Base-by-base conservation (phyloP, 164 flowering plant genomes). In the Chimonanthus praecox region DNA sequence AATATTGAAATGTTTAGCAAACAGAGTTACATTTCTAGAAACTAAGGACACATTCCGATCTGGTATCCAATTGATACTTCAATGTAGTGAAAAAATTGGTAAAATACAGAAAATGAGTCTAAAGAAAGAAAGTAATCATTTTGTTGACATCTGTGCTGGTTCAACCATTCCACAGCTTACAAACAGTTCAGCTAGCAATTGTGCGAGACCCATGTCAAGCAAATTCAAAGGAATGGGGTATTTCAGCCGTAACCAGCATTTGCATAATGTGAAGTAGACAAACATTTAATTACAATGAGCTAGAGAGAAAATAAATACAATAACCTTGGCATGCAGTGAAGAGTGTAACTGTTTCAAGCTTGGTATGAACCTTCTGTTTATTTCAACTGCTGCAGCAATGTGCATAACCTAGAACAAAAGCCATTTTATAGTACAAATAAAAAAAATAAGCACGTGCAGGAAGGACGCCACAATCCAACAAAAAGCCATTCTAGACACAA, bases 361-460 rank as follows among this genome's bases (percentile, higher is more conserved):
- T 49, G 99, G 99, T 45, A 95, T 71, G 70, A 92, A 83, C 82
- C 90, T 85, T 68, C 90, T 84, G 78, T 95, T 93, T 64, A 89
- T 85, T 81, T 95, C 97, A 74, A 81, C 84, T 70, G 90, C 97
- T 69, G 98, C 96, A 50, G 98, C 97, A 81, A 95, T 95, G 83
- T 95, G 99, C 99, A 95, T 95, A 61, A 93, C 99, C 99, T 95
- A 80, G 70, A 79, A 0, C 82, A 71, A 61, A 18, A 78, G 49
- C n/a, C 75, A 71, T 18, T 15, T 33, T 46, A 79, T 20, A 51
- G 18, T 13, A 70, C n/a, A 3, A 51, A 46, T n/a, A n/a, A n/a
- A n/a, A n/a, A n/a, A n/a, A n/a, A n/a, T 67, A 20, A 74, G 69
- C 49, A 69, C 20, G 68, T 63, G 44, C 43, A 63, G 7, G 6